Conservation (phyloP, 306 rosid species). For the Parietaria judaica region DNA sequence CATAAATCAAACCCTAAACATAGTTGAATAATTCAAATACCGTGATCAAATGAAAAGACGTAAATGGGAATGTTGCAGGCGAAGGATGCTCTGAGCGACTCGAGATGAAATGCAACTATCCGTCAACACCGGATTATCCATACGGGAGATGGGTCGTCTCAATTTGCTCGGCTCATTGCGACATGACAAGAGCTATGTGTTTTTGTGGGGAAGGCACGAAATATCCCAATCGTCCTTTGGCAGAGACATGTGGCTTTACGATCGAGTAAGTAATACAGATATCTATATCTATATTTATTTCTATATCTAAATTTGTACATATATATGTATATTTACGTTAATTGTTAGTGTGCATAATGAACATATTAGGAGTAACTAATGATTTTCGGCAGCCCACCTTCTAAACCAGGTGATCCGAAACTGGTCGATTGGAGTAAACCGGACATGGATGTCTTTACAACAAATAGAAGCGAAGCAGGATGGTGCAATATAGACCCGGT, state of each 20-base stretch:
- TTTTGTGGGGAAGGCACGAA: slow-evolving; percentile 97
- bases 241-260: slow-evolving; percentile 91
- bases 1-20: too few species aligned
- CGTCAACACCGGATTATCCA: slow-evolving; percentile 43
- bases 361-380: slow-evolving; percentile 15
- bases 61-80: slow-evolving; percentile 40
- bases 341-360: slow-evolving; percentile 2
- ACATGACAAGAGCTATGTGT: slow-evolving; percentile 91
- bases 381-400: slow-evolving; percentile 49
- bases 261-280: slow-evolving; percentile 38
- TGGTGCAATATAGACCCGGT: slow-evolving; percentile 97
- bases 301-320: too few species aligned
- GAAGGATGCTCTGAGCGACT: slow-evolving; percentile 63
- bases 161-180: slow-evolving; percentile 81
- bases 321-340: not conserved
- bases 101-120: slow-evolving; percentile 64
- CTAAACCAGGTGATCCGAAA: slow-evolving; percentile 58
- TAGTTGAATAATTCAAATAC: too few species aligned
- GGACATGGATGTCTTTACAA: slow-evolving; percentile 68
- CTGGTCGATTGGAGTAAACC: slow-evolving; percentile 56
- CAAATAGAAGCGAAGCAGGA: slow-evolving; percentile 63
- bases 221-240: slow-evolving; percentile 88
- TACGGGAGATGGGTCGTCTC: slow-evolving; percentile 92
- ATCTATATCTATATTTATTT: too few species aligned
- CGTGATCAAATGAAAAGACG: slow-evolving; percentile 2